Conservation (phyloP, 176 grass and related monocot species). For the Oryza australiensis region DNA sequence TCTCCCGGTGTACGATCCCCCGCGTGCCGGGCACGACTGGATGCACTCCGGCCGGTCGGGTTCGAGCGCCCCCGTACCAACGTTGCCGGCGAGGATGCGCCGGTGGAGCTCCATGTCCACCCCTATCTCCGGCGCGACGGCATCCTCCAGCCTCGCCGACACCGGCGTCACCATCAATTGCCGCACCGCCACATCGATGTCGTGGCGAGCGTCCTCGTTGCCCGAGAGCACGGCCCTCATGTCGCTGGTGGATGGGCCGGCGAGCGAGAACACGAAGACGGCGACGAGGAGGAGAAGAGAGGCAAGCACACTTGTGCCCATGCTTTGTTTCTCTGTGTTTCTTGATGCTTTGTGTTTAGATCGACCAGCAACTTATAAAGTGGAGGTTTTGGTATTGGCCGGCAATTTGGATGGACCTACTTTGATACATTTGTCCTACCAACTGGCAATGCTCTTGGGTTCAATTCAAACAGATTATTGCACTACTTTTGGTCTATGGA, state of each 20-base stretch:
- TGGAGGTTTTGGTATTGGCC: background rate
- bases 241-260: background rate
- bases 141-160: background rate
- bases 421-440: background rate
- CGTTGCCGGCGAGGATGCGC: background rate
- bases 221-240: background rate
- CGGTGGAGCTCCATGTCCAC: constrained; percentile 3
- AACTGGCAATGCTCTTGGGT: background rate
- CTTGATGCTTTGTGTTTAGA: background rate
- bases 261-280: background rate
- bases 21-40: background rate
- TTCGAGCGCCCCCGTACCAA: background rate
- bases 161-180: background rate
- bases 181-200: background rate
- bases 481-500: too few relatives aligned
- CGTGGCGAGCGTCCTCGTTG: background rate
- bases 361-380: background rate
- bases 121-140: background rate
- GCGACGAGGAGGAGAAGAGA: background rate
- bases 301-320: background rate
- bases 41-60: background rate
- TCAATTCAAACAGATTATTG: background rate
- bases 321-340: background rate
- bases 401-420: background rate
- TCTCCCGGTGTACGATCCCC: background rate